Evolutionary conservation across 1,284 basidiomycete genomes (phyloP).

Genomic region (Pterula multifida): DNA sequence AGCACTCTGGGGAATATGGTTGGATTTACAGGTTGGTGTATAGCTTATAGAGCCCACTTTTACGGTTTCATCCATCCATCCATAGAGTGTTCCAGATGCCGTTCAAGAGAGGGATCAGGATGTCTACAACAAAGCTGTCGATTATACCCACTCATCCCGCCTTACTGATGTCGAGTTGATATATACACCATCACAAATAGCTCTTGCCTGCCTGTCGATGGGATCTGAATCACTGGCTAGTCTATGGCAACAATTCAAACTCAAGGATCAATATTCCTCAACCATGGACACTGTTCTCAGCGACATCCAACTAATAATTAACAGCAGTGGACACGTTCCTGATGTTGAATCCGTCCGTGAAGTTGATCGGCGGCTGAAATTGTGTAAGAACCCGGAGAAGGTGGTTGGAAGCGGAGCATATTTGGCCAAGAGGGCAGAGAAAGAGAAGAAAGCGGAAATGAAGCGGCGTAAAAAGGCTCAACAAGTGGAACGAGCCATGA

Average conservation of each 20-base stretch:
- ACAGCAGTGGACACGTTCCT: constrained; percentile 44
- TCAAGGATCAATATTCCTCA: constrained; percentile 11
- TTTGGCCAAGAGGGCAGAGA: constrained; percentile 48
- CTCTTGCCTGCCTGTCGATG: constrained; percentile 71
- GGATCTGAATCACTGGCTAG: constrained; percentile 48
- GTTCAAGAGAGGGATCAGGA: constrained; percentile 29
- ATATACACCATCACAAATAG: constrained; percentile 89
- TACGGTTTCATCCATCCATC: too few species aligned
- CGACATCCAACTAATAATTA: constrained; percentile 47
- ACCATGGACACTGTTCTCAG: constrained; percentile 30
- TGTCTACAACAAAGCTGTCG: constrained; percentile 48
- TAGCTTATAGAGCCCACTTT: too few species aligned
- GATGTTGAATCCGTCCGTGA: constrained; percentile 77
- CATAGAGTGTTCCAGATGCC: constrained; percentile 38
- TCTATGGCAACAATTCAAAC: constrained; percentile 53
- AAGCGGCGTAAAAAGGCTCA: constrained; percentile 58
- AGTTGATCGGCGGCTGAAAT: constrained; percentile 72
- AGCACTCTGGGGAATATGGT: constrained; percentile 74
- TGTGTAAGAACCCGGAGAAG: constrained; percentile 92
- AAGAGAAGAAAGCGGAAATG: constrained; percentile 49
- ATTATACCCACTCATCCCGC: constrained; percentile 59
- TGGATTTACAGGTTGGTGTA: background rate
- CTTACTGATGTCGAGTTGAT: constrained; percentile 89
- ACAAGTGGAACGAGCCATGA: constrained; percentile 34
- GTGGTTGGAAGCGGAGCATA: constrained; percentile 78